Percentiles rank a stretch among this genome's conserved stretches.
Evolutionary conservation across 768 basidiomycete species (phyloP).

Genomic region (Termitomyces sp.): DNA sequence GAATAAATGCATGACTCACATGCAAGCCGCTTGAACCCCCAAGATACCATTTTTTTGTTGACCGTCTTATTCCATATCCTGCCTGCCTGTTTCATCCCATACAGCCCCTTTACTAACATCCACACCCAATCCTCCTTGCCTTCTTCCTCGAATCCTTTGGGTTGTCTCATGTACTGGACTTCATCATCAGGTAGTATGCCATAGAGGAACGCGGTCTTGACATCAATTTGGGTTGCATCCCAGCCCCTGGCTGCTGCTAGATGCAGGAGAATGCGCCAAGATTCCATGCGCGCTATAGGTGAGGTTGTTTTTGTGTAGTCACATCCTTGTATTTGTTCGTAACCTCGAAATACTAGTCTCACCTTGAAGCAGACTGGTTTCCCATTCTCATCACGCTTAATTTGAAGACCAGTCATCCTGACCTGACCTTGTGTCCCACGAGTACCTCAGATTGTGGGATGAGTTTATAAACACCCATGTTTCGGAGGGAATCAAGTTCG

Average conservation of each 20-base stretch:
- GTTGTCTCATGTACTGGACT: background rate
- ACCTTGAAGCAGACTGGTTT: background rate
- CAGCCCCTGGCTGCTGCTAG: background rate
- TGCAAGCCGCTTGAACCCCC: background rate
- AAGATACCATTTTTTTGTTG: background rate
- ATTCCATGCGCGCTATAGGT: background rate
- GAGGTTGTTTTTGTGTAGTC: background rate
- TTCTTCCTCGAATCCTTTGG: background rate
- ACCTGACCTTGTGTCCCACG: background rate
- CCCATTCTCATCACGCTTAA: background rate
- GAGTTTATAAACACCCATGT: background rate
- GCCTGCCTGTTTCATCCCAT: background rate
- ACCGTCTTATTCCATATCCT: background rate
- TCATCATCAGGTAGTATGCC: background rate
- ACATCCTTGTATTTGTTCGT: background rate
- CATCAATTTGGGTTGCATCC: background rate
- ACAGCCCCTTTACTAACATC: background rate
- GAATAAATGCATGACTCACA: background rate
- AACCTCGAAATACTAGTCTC: background rate
- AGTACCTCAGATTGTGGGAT: background rate
- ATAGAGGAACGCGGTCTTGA: background rate
- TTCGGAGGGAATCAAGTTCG: background rate
- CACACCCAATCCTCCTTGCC: background rate
- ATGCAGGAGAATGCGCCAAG: background rate
- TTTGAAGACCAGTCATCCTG: background rate